phyloP scores from a whole-genome alignment of 345 rosid species.

The Dovyalis caffra region DNA sequence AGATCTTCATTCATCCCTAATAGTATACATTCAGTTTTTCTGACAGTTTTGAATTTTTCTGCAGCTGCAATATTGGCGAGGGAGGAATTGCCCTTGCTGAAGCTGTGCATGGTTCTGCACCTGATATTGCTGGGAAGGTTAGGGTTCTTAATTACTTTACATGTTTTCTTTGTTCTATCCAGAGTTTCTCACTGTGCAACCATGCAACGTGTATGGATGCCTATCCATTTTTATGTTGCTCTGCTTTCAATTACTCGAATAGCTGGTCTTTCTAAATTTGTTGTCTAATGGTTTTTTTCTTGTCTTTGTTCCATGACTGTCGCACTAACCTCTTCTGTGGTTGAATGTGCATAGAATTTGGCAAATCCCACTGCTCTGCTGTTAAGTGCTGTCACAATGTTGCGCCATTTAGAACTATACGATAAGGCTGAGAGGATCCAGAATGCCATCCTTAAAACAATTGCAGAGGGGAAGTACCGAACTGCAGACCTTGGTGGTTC shows the following conservation, averaged over 20 bases:
- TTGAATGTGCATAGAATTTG: conserved; percentile 50
- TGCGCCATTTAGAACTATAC: conserved; percentile 73
- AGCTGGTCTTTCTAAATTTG: background rate
- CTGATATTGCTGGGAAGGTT: conserved; percentile 93
- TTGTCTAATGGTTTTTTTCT: background rate
- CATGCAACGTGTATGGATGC: background rate
- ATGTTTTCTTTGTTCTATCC: background rate
- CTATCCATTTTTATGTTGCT: background rate
- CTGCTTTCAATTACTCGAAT: background rate
- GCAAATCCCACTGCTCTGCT: conserved; percentile 98
- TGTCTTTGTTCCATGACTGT: background rate
- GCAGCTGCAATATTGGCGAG: conserved; percentile 98
- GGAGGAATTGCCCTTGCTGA: conserved; percentile 99
- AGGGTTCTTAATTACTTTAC: background rate
- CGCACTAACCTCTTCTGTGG: background rate
- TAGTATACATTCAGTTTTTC: conserved; percentile 5
- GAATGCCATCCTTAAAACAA: conserved; percentile 74
- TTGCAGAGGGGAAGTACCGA: conserved; percentile 84
- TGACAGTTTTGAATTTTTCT: conserved; percentile 16
- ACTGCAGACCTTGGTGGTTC: conserved; percentile 93
- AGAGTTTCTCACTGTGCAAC: background rate
- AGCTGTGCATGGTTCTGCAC: conserved; percentile 99
- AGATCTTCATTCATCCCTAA: background rate
- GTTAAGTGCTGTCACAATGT: conserved; percentile 78
- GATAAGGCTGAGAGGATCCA: conserved; percentile 88